Base-by-base conservation (phyloP, 2,329 filamentous ascomycete genomes). In the Epichloe glyceriae region DNA sequence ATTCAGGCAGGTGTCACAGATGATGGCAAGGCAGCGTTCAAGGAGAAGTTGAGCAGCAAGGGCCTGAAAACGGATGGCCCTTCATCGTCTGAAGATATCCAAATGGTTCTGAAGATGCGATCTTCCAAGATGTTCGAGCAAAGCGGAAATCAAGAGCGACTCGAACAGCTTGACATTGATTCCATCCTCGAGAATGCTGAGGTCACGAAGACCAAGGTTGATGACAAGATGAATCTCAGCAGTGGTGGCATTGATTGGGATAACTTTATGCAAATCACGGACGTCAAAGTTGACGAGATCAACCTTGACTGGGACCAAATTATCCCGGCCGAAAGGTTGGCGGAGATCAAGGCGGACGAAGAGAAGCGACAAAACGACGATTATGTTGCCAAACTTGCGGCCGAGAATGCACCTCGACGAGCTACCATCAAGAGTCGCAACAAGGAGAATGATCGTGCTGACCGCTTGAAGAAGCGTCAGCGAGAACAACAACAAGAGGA, bases 101-200 rank as follows among this genome's bases (percentile, higher is more conserved):
- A 93, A 55, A 86, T 87, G 66, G 95, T 98, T 53, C 78, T 98
- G 62, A 97, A 97, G 72, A 89, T 91, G 69, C 86, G 93, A 58
- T 95, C 93, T n/a, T 93, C 96, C 64, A 95, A 93, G 68, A 95
- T 98, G 85, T 98, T 98, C 59, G 91, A 97, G 68, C 91, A 96
- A 66, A 93, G 87, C 11, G 88, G 88, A 53, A 98, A 98, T 64
- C 93, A 98, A 67, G 86, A 91, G 70, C 93, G 95, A 64, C 76
- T 98, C 5, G 93, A 98, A 68, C 89, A 96, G 67, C 82, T 98
- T 22, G 93, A 98, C 64, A 97, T 98, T 58, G 94, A 98, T 64
- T 88, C 90, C 8, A 93, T 98, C 39, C 80, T 98, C 15, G 93
- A 93, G 61, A 96, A 96, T 65, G 93, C 94, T 30, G 93, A 98